Evolutionary conservation across 2,329 filamentous ascomycete species (phyloP), one percentile per base, ranked within the genome.

Genomic region (Aspergillus quadrilineatus): DNA sequence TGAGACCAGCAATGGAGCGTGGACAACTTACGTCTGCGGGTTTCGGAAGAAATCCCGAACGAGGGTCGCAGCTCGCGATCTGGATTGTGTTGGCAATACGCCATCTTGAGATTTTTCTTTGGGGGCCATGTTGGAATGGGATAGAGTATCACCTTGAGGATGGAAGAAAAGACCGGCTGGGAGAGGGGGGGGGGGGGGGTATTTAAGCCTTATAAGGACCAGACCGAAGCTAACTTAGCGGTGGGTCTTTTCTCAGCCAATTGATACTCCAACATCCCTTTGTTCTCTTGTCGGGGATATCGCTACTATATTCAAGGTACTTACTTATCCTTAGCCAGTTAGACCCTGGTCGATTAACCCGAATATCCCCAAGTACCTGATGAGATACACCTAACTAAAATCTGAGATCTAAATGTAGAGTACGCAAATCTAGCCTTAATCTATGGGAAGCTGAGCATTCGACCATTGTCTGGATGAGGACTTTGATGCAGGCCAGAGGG

Each of bases 41-140:
- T 45, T 29, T 45, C 26, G 43, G 43, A 45, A 45, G 43, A 45
- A 45, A 45, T 45, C 43, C 43, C 43, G 43, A 45, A 45, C 22
- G 6, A 45, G 43, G 43, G 43, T 45, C 22, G 43, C 43, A 45
- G 43, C 43, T 30, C 43, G 43, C 43, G 43, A 45, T 45, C 43
- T 45, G 26, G 43, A 45, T 45, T 45, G 43, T 30, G 43, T 45
- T 45, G 43, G 43, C 28, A 30, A 45, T 45, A 29, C 43, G 43
- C 43, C 43, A 30, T 45, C 43, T 45, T 45, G 22, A 45, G 43
- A 45, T 45, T 45, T 45, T 45, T 45, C 43, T 6, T 45, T 45
- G 43, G 43, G 43, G 26, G 43, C 43, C 43, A 45, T 45, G 32
- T 30, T 45, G 43, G 6, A 30, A 4, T 45, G 43, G 43, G 43